Percentiles rank a stretch among this genome's conserved stretches.
These are phyloP conservation scores for Nakazawaea siamensis DNA, from an alignment of 805 yeast genomes.

Conservation along the genomic window DNA sequence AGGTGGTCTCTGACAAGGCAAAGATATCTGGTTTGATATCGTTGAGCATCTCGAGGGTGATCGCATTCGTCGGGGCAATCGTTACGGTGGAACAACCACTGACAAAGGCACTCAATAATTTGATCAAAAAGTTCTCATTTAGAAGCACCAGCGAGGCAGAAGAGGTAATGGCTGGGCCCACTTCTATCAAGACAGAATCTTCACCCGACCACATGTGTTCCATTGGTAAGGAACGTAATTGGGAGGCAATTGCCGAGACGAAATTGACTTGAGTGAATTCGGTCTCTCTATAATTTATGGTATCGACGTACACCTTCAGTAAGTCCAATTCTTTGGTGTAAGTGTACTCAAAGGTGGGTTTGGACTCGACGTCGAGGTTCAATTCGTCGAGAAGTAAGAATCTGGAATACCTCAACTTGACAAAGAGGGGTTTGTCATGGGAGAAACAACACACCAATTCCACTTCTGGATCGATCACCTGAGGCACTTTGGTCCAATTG, in stretches of 20 bases:
- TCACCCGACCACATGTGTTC: slow-evolving; percentile 18
- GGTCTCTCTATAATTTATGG: slow-evolving; percentile 15
- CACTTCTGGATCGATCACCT: slow-evolving; percentile 11
- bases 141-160: neutral
- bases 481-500: slow-evolving; percentile 8
- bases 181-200: slow-evolving; percentile 18
- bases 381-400: slow-evolving; percentile 19
- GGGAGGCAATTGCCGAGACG: slow-evolving; percentile 27
- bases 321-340: slow-evolving; percentile 17
- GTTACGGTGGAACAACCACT: slow-evolving; percentile 21
- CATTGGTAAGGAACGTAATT: slow-evolving; percentile 22
- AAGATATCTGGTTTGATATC: slow-evolving; percentile 24
- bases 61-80: slow-evolving; percentile 14
- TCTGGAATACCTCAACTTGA: slow-evolving; percentile 16
- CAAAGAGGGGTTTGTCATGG: slow-evolving; percentile 9
- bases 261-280: slow-evolving; percentile 24
- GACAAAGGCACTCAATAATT: slow-evolving; percentile 31
- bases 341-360: slow-evolving; percentile 12
- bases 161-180: neutral
- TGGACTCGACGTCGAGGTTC: neutral
- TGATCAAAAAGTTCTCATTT: slow-evolving; percentile 24
- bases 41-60: slow-evolving; percentile 9
- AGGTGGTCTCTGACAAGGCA: slow-evolving; percentile 18
- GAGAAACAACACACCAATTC: slow-evolving; percentile 22
- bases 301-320: slow-evolving; percentile 18